Base-by-base conservation (phyloP, 2,329 filamentous ascomycete genomes). In the Rhytidhysteron rufulum region DNA sequence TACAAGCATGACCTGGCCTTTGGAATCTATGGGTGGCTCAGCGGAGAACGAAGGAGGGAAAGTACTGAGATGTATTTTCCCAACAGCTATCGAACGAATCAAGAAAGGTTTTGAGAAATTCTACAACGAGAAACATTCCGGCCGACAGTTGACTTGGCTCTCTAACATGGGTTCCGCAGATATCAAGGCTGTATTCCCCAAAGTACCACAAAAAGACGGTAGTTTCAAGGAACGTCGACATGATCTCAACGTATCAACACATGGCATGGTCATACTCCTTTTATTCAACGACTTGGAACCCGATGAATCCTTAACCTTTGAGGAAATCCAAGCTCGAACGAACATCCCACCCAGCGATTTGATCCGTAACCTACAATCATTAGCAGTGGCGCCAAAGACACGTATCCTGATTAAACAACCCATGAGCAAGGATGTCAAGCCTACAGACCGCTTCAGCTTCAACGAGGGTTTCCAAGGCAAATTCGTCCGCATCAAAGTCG, bases 1-100 rank as follows among this genome's bases (percentile, higher is more conserved):
- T 29, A 96, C 90, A 1, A 90, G 84, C 51, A 96, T 94, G 64
- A 91, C 88, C 60, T 98, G 93, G 93, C 93, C 93, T 2, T 80
- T 89, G 50, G 90, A 96, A 54, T 80, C 88, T 10, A 89, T 96
- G 82, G 82, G 63, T 33, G 63, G 84, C 6, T 68, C 65, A 19
- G 79, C 44, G 52, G 74, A 61, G 54, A 77, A 68, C 54, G 77
- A 66, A 53, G 77, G 63, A 17, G 51, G 54, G 21, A 59, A 55
- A n/a, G 63, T 58, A 44, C 68, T 62, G 54, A 72, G 58, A 37
- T 88, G 86, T 70, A 83, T 80, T 40, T 96, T 85, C 60, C 89
- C 91, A 0, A 65, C 77, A 0, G 80, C 85, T 27, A 79, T 97
- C 36, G 80, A 86, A 44, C 77, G 75, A 8, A 73, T 95, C 40